Conservation (phyloP, 2,329 filamentous ascomycete genomes). For the Pyrenophora tritici-repentis region DNA sequence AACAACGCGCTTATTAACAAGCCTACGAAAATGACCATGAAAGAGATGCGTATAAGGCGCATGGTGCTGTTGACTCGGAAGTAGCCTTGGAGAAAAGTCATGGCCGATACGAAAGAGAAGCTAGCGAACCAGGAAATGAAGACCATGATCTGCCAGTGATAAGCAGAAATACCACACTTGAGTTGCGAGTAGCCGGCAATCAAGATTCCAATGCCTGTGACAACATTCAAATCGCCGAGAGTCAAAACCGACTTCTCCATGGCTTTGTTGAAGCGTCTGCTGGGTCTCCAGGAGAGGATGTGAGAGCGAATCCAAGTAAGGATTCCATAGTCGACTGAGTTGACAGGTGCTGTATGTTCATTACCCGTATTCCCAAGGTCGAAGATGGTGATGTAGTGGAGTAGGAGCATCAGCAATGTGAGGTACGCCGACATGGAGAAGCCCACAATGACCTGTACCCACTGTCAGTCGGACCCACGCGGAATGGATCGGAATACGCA, state of each 20-base stretch:
- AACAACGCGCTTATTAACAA: conserved; percentile 28
- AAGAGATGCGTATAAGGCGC: conserved; percentile 23
- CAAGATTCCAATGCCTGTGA: conserved; percentile 33
- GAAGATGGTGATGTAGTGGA: conserved; percentile 23
- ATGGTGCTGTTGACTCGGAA: conserved; percentile 28
- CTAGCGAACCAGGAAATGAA: conserved; percentile 32
- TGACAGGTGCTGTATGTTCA: conserved; percentile 8
- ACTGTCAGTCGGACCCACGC: neutral
- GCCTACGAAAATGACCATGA: conserved; percentile 26
- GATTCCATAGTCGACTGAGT: conserved; percentile 21
- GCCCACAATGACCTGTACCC: conserved; percentile 29
- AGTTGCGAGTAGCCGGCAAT: conserved; percentile 29
- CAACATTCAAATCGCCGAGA: conserved; percentile 33
- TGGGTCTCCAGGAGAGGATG: conserved; percentile 26
- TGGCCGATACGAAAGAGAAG: conserved; percentile 27
- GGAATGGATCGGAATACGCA: conserved; percentile 5
- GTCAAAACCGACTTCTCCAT: conserved; percentile 37
- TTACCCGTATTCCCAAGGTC: conserved; percentile 3
- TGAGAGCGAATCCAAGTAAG: conserved; percentile 18
- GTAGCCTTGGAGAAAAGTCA: conserved; percentile 28
- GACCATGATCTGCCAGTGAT: conserved; percentile 37
- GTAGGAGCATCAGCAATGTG: conserved; percentile 24
- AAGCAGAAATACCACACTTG: conserved; percentile 30
- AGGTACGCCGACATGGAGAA: conserved; percentile 35
- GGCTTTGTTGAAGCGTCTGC: conserved; percentile 29